These are phyloP conservation scores for Isabelozyma gotoi DNA, from an alignment of 805 yeast genomes.

Conservation along the genomic window DNA sequence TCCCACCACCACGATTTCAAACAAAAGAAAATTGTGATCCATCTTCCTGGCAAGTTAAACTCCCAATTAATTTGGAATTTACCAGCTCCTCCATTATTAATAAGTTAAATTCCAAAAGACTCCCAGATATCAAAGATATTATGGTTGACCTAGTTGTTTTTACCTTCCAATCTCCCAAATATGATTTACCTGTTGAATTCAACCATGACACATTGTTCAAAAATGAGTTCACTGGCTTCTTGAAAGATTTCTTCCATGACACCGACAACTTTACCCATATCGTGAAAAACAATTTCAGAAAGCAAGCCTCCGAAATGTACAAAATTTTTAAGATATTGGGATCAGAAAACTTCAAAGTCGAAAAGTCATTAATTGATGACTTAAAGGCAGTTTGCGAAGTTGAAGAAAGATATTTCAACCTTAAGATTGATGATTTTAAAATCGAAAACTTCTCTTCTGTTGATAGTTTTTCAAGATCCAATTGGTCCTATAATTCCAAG, in stretches of 20 bases:
- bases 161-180: slow-evolving; percentile 18
- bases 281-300: slow-evolving; percentile 20
- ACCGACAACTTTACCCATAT: slow-evolving; percentile 23
- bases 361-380: slow-evolving; percentile 28
- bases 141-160: slow-evolving; percentile 19
- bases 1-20: slow-evolving; percentile 4
- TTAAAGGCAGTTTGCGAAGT: slow-evolving; percentile 25
- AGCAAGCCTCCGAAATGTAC: slow-evolving; percentile 16
- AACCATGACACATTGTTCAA: slow-evolving; percentile 16
- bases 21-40: not conserved
- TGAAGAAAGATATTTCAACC: slow-evolving; percentile 23
- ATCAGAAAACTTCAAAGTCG: slow-evolving; percentile 23
- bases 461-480: slow-evolving; percentile 3
- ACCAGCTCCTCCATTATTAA: not conserved
- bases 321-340: slow-evolving; percentile 19
- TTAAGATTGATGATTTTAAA: slow-evolving; percentile 17
- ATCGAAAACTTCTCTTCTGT: slow-evolving; percentile 6
- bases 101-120: slow-evolving; percentile 4
- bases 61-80: slow-evolving; percentile 6
- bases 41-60: slow-evolving; percentile 3
- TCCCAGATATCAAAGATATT: slow-evolving; percentile 17
- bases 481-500: not conserved
- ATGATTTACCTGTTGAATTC: slow-evolving; percentile 16
- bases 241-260: slow-evolving; percentile 6
- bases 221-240: slow-evolving; percentile 5